Evolutionary conservation across 495 filamentous ascomycete genomes (phyloP).

Genomic region (Trichoderma reesei): DNA sequence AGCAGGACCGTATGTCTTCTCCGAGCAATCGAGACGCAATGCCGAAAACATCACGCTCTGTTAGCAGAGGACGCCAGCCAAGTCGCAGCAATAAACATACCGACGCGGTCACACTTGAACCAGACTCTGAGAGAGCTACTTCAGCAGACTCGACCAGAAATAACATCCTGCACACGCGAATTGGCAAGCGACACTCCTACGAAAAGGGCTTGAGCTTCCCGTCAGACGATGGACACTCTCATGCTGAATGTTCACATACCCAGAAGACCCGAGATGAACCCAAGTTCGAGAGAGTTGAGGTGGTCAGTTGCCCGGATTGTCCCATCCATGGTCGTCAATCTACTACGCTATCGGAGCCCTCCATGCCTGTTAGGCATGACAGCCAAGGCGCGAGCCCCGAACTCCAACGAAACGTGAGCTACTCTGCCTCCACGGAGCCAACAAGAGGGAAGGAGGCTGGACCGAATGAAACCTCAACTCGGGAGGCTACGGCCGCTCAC

Average conservation of each 20-base stretch:
- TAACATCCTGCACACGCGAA: background rate
- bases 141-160: background rate
- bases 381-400: background rate
- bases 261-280: background rate
- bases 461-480: background rate
- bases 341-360: background rate
- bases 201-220: too few relatives aligned
- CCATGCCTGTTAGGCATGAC: background rate
- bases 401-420: too few relatives aligned
- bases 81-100: background rate
- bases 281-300: background rate
- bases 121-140: background rate
- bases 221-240: background rate
- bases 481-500: background rate
- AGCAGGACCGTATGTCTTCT: background rate
- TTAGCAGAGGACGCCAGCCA: constrained; percentile 17
- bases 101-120: background rate
- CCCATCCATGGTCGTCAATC: constrained; percentile 6
- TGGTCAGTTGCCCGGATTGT: background rate
- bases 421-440: too few relatives aligned
- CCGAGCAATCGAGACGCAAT: background rate
- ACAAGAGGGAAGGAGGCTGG: background rate
- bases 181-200: background rate
- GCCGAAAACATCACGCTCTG: background rate
- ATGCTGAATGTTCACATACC: background rate